These are phyloP conservation scores for Boletus sp. DNA, from an alignment of 768 basidiomycete species.

Conservation along the genomic window DNA sequence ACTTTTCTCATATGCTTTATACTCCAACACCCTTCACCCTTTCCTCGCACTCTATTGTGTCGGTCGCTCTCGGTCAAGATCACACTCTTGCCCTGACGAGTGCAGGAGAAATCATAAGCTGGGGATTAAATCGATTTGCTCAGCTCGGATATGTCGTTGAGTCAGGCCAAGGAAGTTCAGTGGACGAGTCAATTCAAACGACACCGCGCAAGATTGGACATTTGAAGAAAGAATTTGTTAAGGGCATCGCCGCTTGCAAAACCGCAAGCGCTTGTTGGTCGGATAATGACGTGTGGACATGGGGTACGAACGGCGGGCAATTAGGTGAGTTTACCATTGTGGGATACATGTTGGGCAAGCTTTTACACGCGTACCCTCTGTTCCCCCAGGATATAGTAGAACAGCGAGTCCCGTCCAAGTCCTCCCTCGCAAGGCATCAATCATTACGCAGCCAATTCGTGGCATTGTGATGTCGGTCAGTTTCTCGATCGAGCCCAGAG, in stretches of 20 bases:
- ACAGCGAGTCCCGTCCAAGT: conserved; percentile 70
- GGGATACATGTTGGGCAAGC: too few species aligned
- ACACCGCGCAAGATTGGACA: conserved; percentile 73
- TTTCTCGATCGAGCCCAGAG: conserved; percentile 7
- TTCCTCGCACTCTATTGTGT: conserved; percentile 51
- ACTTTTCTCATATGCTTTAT: conserved; percentile 75
- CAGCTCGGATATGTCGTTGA: conserved; percentile 90
- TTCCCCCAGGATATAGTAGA: conserved; percentile 67
- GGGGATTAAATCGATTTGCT: conserved; percentile 86
- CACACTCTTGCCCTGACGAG: conserved; percentile 86
- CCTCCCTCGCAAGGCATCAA: conserved; percentile 76
- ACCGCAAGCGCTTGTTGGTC: conserved; percentile 91
- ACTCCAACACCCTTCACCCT: conserved; percentile 58
- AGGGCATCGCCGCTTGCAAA: conserved; percentile 84
- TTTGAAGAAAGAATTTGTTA: conserved; percentile 73
- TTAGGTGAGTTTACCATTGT: conserved; percentile 50
- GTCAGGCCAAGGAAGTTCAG: conserved; percentile 37
- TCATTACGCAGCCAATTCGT: conserved; percentile 64
- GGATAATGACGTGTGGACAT: conserved; percentile 65
- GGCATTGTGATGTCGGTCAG: conserved; percentile 73
- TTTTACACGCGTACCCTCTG: neutral
- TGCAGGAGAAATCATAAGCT: conserved; percentile 80
- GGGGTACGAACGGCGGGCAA: conserved; percentile 94
- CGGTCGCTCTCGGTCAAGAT: conserved; percentile 88
- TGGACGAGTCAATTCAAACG: conserved; percentile 74